These are phyloP conservation scores for Cicer yamashitae DNA, from an alignment of 306 rosid genomes.

Conservation along the genomic window DNA sequence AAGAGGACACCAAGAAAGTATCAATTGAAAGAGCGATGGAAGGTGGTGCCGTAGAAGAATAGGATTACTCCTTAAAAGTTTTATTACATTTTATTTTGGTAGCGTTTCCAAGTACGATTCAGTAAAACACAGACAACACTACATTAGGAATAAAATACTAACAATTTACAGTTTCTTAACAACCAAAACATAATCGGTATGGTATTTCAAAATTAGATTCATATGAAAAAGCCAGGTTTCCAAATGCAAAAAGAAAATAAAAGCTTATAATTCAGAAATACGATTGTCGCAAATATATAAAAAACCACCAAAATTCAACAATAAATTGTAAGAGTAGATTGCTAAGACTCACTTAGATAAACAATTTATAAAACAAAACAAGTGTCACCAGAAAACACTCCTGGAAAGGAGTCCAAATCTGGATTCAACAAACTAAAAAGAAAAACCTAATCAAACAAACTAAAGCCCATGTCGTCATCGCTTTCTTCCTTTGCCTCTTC, in stretches of 20 bases:
- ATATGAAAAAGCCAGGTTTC: no score
- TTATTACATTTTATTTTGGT: no score
- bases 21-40: no score
- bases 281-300: slow-evolving; percentile 1
- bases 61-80: no score
- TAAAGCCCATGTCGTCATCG: slow-evolving; percentile 66
- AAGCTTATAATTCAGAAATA: neutral
- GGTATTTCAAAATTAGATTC: no score
- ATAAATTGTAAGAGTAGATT: slow-evolving; percentile 10
- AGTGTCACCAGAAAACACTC: neutral
- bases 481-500: slow-evolving; percentile 74
- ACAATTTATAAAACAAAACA: slow-evolving; percentile 37
- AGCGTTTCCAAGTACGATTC: no score
- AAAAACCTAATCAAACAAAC: slow-evolving; percentile 62
- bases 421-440: slow-evolving; percentile 23
- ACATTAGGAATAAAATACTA: no score
- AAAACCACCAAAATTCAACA: slow-evolving; percentile 43
- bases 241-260: neutral
- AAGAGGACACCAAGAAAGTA: no score
- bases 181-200: no score
- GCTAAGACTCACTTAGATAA: slow-evolving; percentile 13
- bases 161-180: no score
- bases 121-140: no score
- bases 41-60: no score
- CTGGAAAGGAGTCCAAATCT: neutral